Conservation (phyloP, 306 rosid genomes). For the Rubus parviflorus region DNA sequence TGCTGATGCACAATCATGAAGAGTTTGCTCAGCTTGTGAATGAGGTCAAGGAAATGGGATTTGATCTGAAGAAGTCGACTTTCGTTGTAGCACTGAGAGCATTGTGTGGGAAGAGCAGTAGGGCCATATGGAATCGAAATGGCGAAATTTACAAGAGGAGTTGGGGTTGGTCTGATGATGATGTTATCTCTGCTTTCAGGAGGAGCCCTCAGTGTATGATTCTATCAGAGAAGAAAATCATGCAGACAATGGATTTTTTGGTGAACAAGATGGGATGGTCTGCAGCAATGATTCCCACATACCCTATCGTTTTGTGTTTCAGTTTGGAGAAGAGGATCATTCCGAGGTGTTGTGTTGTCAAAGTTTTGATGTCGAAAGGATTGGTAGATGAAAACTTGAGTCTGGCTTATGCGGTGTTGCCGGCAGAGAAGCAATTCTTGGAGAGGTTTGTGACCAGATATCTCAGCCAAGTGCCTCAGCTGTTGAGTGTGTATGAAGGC, state of each 20-base stretch:
- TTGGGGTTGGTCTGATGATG: slow-evolving; percentile 64
- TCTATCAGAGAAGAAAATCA: slow-evolving; percentile 35
- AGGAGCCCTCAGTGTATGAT: slow-evolving; percentile 41
- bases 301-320: neutral
- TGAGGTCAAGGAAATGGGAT: slow-evolving; percentile 43
- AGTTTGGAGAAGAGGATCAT: slow-evolving; percentile 47
- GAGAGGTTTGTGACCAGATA: slow-evolving; percentile 26
- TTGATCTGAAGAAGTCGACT: slow-evolving; percentile 18
- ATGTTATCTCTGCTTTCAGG: slow-evolving; percentile 30
- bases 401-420: neutral
- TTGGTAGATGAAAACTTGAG: slow-evolving; percentile 15
- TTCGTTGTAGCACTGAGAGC: slow-evolving; percentile 38
- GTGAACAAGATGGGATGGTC: slow-evolving; percentile 35
- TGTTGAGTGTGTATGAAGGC: slow-evolving; percentile 26
- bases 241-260: slow-evolving; percentile 37
- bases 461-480: slow-evolving; percentile 2
- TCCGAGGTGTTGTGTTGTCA: slow-evolving; percentile 43
- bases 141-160: slow-evolving; percentile 30
- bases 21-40: neutral
- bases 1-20: neutral
- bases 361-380: slow-evolving; percentile 32
- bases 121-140: slow-evolving; percentile 42
- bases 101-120: slow-evolving; percentile 7
- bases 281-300: slow-evolving; percentile 17
- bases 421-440: slow-evolving; percentile 19